Percentiles rank a stretch among this genome's conserved stretches.
phyloP scores from a whole-genome alignment of 2,329 filamentous ascomycete genomes.

The Ophiostoma himal-ulmi region DNA sequence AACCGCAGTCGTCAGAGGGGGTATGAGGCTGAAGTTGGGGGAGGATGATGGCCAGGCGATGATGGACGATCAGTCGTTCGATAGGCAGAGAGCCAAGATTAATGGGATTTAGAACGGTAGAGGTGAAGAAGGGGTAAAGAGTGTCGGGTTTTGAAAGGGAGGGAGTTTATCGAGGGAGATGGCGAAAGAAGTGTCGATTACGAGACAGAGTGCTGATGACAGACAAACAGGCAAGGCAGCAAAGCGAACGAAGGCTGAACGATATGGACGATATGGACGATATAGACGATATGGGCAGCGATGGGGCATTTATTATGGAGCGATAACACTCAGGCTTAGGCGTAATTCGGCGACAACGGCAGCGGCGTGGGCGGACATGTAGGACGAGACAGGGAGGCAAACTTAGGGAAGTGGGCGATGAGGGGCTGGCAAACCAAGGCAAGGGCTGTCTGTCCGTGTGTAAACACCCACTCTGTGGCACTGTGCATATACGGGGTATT shows the following conservation, averaged over 20 bases:
- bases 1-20: neutral
- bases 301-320: conserved; percentile 5
- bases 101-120: neutral
- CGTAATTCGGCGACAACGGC: neutral
- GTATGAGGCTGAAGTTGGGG: neutral
- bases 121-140: neutral
- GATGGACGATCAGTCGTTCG: neutral
- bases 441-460: neutral
- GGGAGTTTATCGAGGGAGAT: neutral
- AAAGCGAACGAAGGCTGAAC: neutral
- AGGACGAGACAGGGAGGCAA: neutral
- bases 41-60: neutral
- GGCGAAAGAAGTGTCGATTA: neutral
- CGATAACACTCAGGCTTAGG: neutral
- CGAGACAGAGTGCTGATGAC: neutral
- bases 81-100: neutral
- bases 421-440: neutral
- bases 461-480: neutral
- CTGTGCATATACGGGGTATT: neutral
- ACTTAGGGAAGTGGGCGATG: neutral
- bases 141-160: neutral
- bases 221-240: neutral
- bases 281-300: conserved; percentile 5
- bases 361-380: neutral
- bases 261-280: neutral